Evolutionary conservation across 352 stramenopile species (phyloP).

Genomic region (Saprolegnia parasitica): DNA sequence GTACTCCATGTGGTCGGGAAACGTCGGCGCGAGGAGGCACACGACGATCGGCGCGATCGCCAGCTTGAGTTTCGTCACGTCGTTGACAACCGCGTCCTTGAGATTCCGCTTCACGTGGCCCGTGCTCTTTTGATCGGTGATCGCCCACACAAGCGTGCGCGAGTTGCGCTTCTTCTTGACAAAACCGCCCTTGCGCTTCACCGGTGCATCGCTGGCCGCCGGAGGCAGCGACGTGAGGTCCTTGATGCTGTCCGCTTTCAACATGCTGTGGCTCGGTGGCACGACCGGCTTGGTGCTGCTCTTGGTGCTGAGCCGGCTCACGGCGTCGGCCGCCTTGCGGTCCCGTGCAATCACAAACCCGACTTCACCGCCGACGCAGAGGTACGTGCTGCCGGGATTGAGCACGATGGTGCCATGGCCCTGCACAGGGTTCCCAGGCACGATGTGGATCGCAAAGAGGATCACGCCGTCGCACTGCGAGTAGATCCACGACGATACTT

Average conservation of each 20-base stretch:
- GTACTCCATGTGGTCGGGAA: constrained; percentile 73
- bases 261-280: constrained; percentile 23
- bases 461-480: constrained; percentile 70
- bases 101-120: constrained; percentile 24
- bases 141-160: constrained; percentile 20
- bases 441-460: constrained; percentile 56
- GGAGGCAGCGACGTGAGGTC: background rate
- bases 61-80: constrained; percentile 50
- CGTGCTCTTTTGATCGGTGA: constrained; percentile 3
- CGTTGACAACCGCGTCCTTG: constrained; percentile 49
- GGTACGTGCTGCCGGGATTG: constrained; percentile 76
- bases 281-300: constrained; percentile 6
- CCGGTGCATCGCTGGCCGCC: background rate
- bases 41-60: constrained; percentile 59
- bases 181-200: background rate
- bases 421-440: constrained; percentile 1
- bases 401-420: constrained; percentile 45
- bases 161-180: constrained; percentile 30
- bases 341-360: constrained; percentile 75
- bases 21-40: constrained; percentile 55
- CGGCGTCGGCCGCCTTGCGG: constrained; percentile 43
- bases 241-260: constrained; percentile 26
- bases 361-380: constrained; percentile 55
- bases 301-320: constrained; percentile 35
- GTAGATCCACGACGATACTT: constrained; percentile 73